Percentiles rank a stretch among this genome's conserved stretches.
These are phyloP conservation scores for Antitrichia curtipendula DNA, from an alignment of 225 moss, liverwort and hornwort genomes.

Conservation along the genomic window DNA sequence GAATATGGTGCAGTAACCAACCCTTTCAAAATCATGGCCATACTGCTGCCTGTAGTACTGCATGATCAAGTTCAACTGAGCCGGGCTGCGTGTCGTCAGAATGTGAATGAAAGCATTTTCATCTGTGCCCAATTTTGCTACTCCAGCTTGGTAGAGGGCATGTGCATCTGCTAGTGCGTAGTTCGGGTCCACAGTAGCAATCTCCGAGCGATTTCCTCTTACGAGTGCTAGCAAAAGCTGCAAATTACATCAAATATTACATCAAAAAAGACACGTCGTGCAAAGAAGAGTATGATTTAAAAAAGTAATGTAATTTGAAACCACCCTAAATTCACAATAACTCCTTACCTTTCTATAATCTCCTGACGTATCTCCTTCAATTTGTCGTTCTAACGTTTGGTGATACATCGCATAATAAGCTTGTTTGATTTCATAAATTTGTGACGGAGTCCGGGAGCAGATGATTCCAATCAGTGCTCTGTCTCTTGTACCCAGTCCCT, in stretches of 20 bases:
- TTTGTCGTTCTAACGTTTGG: slow-evolving; percentile 23
- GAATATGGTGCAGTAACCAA: neutral
- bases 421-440: slow-evolving; percentile 42
- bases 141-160: slow-evolving; percentile 37
- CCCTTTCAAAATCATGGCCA: slow-evolving; percentile 47
- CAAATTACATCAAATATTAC: neutral
- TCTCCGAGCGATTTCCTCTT: slow-evolving; percentile 32
- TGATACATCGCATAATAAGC: slow-evolving; percentile 23
- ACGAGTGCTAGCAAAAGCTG: slow-evolving; percentile 51
- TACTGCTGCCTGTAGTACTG: slow-evolving; percentile 39
- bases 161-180: slow-evolving; percentile 29
- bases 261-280: neutral
- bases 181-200: slow-evolving; percentile 10
- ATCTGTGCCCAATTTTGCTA: slow-evolving; percentile 30
- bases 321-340: too few relatives aligned
- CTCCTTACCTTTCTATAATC: slow-evolving; percentile 33
- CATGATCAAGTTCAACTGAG: slow-evolving; percentile 30
- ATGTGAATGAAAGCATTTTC: slow-evolving; percentile 45
- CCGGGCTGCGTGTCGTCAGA: slow-evolving; percentile 36
- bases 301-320: neutral
- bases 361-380: slow-evolving; percentile 43
- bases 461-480: slow-evolving; percentile 38
- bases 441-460: slow-evolving; percentile 43
- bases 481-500: slow-evolving; percentile 40
- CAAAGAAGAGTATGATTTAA: neutral